Percentiles rank a stretch among this genome's conserved stretches.
phyloP scores from a whole-genome alignment of 202 grass and related monocot genomes.

The Saccharum hybrid region DNA sequence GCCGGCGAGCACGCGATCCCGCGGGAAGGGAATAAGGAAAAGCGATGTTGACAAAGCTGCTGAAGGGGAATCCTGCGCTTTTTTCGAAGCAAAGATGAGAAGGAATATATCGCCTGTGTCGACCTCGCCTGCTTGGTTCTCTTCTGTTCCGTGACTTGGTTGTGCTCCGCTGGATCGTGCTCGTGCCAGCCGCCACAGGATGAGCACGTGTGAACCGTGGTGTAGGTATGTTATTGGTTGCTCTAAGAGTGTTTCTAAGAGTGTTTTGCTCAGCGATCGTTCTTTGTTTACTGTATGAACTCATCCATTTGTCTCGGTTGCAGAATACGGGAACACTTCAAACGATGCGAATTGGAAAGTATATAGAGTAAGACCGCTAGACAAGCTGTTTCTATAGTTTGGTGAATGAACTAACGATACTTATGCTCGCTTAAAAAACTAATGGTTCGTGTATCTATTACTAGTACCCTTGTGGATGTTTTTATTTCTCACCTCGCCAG shows the following conservation, averaged over 20 bases:
- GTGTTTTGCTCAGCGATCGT: neutral
- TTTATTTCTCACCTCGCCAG: neutral
- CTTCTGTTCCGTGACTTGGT: conserved; percentile 35
- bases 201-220: conserved; percentile 36
- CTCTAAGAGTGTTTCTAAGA: neutral
- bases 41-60: conserved; percentile 59
- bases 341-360: neutral
- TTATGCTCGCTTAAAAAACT: neutral
- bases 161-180: neutral
- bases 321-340: neutral
- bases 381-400: conserved; percentile 4
- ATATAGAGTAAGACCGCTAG: neutral
- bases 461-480: neutral
- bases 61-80: conserved; percentile 46
- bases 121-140: conserved; percentile 35
- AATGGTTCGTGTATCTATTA: neutral
- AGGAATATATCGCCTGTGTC: conserved; percentile 58
- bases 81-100: conserved; percentile 42
- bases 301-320: neutral
- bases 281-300: neutral
- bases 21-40: conserved; percentile 48
- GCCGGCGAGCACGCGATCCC: conserved; percentile 40
- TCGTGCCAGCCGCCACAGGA: neutral
- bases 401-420: neutral
- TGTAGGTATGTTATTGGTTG: conserved; percentile 18